Evolutionary conservation across 352 stramenopile species (phyloP), one percentile per base, ranked within the genome.

Genomic region (Phytophthora tentaculata): DNA sequence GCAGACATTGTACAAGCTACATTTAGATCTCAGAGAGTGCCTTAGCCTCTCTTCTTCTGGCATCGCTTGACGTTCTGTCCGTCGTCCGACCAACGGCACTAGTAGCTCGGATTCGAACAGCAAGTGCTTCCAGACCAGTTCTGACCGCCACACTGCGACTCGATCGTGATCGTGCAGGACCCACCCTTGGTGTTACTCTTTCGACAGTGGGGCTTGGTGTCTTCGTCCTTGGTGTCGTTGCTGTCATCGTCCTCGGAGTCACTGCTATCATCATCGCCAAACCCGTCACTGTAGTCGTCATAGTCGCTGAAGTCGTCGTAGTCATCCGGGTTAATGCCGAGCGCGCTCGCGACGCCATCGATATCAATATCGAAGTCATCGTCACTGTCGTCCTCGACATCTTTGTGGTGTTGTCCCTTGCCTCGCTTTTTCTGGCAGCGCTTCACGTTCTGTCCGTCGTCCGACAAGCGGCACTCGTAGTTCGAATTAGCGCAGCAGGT

Each of bases 381-480:
- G 35, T 43, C 35, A n/a, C 35, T 43, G 35, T 43, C 35, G 35
- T 43, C 13, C 10, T 43, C 35, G 13, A 43, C 35, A n/a, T 43
- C 35, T 43, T 43, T 43, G 35, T 43, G 35, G 35, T 43, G 35
- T 9, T 43, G 35, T 3, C 35, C 35, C 35, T 43, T 43, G 35
- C 35, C 14, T 43, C 13, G 20, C 53, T 60, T 50, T 22, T 61
- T 50, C 54, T 50, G 54, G 35, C 51, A 47, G 22, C 29, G 51
- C 29, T 57, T 57, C 23, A 54, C 24, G 28, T 54, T 39, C n/a
- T 54, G 48, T 14, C 41, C 41, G 44, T 69, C 47, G 14, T 69
- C 61, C 2, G 53, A 69, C 54, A 13, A 41, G 59, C 60, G 59
- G 53, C 66, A 69, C 22, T 73, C 66, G 12, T 73, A 69, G 47